Evolutionary conservation across 768 basidiomycete genomes (phyloP), one percentile per base, ranked within the genome.

Genomic region (Suillus luteus): DNA sequence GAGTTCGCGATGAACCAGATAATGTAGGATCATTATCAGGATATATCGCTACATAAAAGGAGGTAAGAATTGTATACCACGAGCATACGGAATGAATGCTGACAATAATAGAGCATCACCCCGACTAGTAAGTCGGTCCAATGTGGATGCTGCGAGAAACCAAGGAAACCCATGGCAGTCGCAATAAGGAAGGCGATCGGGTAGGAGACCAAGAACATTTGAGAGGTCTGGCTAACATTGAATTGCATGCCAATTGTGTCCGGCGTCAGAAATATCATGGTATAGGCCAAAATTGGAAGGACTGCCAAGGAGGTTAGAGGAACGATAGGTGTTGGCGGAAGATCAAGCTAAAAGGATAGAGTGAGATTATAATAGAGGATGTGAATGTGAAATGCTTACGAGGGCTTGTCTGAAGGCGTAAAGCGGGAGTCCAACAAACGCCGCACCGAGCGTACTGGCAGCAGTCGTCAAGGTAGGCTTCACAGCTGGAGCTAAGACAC

Each of bases 81-180:
- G 1, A 38, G 12, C 17, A 62, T 60, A 37, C 55, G 33, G 37
- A 41, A 35, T 58, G 24, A 58, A 15, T 48, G 66, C 83, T 44
- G 68, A 91, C 93, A 92, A 58, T 85, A 81, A 71, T 86, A 88
- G 24, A 93, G 81, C 37, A 89, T 75, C 6, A 76, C 66, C 0
- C 81, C 86, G 8, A 92, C 79, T 1, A 84, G 68, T 9, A 86
- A 65, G 68, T 95, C 93, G 3, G 80, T 80, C 80, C 85, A 84
- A 40, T 79, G 76, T 1, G 83, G 86, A 46, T 75, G 78, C 58
- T 87, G 85, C n/a, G 85, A 83, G 65, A 91, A 92, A 24, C 84
- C 84, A 59, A 91, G 77, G 43, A 76, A 74, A 10, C 91, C 91
- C 55, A 91, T 74, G 41, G 87, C 69, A 55, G 77, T 75, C 17